These are phyloP conservation scores for Babesia bigemina DNA, from an alignment of 169 alveolate species.

Conservation along the genomic window DNA sequence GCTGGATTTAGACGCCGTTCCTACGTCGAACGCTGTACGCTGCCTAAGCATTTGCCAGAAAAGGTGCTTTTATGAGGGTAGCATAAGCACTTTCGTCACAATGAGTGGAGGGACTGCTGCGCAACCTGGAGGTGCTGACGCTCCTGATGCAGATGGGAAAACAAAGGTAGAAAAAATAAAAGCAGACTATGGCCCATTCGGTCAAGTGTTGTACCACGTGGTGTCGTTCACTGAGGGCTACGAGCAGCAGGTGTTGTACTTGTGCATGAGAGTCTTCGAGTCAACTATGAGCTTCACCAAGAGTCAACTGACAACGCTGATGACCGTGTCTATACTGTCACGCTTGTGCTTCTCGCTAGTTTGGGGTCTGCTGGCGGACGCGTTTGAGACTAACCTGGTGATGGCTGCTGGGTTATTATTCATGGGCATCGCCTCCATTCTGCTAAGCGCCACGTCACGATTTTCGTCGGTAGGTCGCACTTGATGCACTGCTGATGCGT, in stretches of 20 bases:
- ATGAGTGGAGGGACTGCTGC: too few species aligned
- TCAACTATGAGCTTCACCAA: slow-evolving; percentile 84
- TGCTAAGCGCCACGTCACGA: slow-evolving; percentile 61
- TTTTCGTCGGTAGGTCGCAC: slow-evolving; percentile 25
- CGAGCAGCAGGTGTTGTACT: slow-evolving; percentile 12
- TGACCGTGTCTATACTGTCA: slow-evolving; percentile 83
- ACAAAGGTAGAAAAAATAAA: background rate
- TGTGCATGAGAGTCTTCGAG: slow-evolving; percentile 84
- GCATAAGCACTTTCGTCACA: too few species aligned
- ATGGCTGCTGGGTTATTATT: slow-evolving; percentile 81
- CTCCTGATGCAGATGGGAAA: too few species aligned
- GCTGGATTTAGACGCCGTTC: too few species aligned
- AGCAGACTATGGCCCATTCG: background rate
- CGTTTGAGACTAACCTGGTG: slow-evolving; percentile 81
- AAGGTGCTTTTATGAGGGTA: too few species aligned
- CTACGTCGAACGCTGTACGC: too few species aligned
- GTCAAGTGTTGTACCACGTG: slow-evolving; percentile 4
- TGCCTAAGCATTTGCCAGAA: too few species aligned
- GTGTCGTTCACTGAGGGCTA: slow-evolving; percentile 20
- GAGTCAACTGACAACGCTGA: slow-evolving; percentile 77
- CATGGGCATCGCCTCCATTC: slow-evolving; percentile 85
- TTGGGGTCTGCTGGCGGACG: slow-evolving; percentile 89
- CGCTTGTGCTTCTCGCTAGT: slow-evolving; percentile 83
- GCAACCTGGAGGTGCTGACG: too few species aligned
- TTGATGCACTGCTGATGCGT: background rate